A percentile compares a stretch with the other conserved stretches of the same genome.
Evolutionary conservation across 257 asterid genomes (phyloP).

Genomic region (Solanum paucissectum): DNA sequence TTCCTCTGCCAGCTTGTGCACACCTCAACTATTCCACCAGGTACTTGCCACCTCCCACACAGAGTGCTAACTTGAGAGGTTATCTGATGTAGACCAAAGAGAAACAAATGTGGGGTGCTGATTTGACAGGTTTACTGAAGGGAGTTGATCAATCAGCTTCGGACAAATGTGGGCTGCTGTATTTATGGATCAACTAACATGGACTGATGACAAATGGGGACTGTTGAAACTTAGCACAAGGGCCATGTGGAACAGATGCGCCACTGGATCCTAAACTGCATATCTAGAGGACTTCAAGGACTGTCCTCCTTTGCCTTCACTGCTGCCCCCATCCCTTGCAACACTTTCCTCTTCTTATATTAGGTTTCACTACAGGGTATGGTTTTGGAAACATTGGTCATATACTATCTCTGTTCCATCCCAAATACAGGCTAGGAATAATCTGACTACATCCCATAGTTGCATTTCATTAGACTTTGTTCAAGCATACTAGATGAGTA

Average conservation of each 20-base stretch:
- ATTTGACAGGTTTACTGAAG: background rate
- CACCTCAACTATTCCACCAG: background rate
- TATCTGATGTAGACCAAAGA: background rate
- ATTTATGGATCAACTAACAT: background rate
- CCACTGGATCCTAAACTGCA: background rate
- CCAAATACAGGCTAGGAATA: background rate
- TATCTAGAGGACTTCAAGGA: background rate
- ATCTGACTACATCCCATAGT: background rate
- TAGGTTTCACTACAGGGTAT: background rate
- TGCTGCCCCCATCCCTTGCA: background rate
- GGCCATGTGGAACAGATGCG: background rate
- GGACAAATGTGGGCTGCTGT: background rate
- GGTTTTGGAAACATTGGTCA: background rate
- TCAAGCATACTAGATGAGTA: background rate
- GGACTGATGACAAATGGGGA: background rate
- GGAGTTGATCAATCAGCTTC: background rate
- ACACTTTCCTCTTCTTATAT: background rate
- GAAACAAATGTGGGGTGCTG: background rate
- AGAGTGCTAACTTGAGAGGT: background rate
- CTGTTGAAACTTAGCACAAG: background rate
- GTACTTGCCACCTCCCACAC: background rate
- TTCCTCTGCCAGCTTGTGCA: background rate
- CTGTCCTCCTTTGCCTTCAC: background rate
- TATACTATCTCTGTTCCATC: background rate
- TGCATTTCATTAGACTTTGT: background rate